phyloP scores from a whole-genome alignment of 108 stramenopile genomes.

The Stephanodiscus minutulus region DNA sequence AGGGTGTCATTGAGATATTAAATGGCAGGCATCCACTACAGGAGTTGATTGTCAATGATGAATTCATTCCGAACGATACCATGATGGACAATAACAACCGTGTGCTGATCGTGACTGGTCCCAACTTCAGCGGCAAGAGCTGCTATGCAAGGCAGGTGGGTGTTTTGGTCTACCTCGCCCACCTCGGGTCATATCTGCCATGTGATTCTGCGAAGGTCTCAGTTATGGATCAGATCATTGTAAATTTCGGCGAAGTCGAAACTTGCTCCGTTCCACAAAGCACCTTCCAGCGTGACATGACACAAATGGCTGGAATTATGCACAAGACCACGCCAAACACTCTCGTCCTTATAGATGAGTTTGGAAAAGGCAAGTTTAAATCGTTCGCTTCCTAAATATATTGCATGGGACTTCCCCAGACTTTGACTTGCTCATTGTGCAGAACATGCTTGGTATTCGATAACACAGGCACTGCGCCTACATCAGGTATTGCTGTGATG shows the following conservation, averaged over 20 bases:
- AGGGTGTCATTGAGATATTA: slow-evolving; percentile 75
- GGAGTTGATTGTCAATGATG: slow-evolving; percentile 88
- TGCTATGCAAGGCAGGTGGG: slow-evolving; percentile 92
- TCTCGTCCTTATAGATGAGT: slow-evolving; percentile 95
- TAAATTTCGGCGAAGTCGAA: slow-evolving; percentile 87
- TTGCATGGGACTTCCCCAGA: not conserved
- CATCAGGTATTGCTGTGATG: slow-evolving; percentile 93
- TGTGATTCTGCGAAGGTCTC: slow-evolving; percentile 85
- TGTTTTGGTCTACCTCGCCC: slow-evolving; percentile 90
- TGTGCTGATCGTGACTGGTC: slow-evolving; percentile 88
- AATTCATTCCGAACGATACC: slow-evolving; percentile 91
- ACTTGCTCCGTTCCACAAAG: slow-evolving; percentile 93
- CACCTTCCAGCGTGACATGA: slow-evolving; percentile 93
- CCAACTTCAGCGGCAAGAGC: slow-evolving; percentile 94
- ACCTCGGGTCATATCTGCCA: slow-evolving; percentile 91
- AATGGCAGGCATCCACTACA: slow-evolving; percentile 95
- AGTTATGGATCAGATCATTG: slow-evolving; percentile 87
- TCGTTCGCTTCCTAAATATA: not conserved
- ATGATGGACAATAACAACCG: slow-evolving; percentile 61
- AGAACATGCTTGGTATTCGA: not conserved
- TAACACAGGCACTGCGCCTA: slow-evolving; percentile 74
- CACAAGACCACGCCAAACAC: slow-evolving; percentile 68
- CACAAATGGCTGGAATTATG: slow-evolving; percentile 82
- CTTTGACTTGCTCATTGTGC: not conserved
- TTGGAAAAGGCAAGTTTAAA: slow-evolving; percentile 84